phyloP scores from a whole-genome alignment of 352 stramenopile genomes.

The Globisporangium okanoganense region DNA sequence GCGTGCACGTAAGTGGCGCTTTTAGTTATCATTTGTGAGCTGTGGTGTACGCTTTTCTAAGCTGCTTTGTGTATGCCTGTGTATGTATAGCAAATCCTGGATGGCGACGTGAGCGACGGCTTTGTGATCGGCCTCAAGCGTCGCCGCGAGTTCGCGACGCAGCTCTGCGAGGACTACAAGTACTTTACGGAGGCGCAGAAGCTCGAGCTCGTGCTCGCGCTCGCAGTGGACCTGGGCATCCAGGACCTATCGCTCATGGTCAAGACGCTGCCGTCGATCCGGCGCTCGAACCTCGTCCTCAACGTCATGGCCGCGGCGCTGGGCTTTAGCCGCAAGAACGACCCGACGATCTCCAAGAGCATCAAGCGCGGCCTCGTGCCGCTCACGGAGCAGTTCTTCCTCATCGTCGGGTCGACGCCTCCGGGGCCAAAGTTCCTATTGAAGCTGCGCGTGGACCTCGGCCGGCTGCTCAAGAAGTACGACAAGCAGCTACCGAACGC shows the following conservation, averaged over 20 bases:
- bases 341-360: slow-evolving; percentile 80
- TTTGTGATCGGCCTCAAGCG: slow-evolving; percentile 84
- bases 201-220: slow-evolving; percentile 70
- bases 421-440: slow-evolving; percentile 71
- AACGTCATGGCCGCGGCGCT: slow-evolving; percentile 73
- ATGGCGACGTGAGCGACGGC: slow-evolving; percentile 64
- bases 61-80: background rate
- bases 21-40: background rate
- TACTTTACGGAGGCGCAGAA: slow-evolving; percentile 76
- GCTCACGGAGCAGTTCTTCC: slow-evolving; percentile 75
- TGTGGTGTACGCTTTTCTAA: slow-evolving; percentile 7
- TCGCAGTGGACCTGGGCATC: slow-evolving; percentile 75
- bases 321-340: slow-evolving; percentile 78
- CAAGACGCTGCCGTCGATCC: slow-evolving; percentile 73
- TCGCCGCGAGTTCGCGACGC: slow-evolving; percentile 68
- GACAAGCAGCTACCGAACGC: slow-evolving; percentile 35
- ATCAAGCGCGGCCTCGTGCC: slow-evolving; percentile 83
- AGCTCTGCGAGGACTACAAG: slow-evolving; percentile 72
- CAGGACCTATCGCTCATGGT: slow-evolving; percentile 81
- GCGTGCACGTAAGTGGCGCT: slow-evolving; percentile 38
- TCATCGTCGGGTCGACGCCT: slow-evolving; percentile 68
- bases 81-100: slow-evolving; percentile 41
- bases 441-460: slow-evolving; percentile 65
- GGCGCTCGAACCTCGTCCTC: slow-evolving; percentile 73
- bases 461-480: slow-evolving; percentile 45